phyloP scores from a whole-genome alignment of 768 basidiomycete genomes.

The Trametes coccinea region DNA sequence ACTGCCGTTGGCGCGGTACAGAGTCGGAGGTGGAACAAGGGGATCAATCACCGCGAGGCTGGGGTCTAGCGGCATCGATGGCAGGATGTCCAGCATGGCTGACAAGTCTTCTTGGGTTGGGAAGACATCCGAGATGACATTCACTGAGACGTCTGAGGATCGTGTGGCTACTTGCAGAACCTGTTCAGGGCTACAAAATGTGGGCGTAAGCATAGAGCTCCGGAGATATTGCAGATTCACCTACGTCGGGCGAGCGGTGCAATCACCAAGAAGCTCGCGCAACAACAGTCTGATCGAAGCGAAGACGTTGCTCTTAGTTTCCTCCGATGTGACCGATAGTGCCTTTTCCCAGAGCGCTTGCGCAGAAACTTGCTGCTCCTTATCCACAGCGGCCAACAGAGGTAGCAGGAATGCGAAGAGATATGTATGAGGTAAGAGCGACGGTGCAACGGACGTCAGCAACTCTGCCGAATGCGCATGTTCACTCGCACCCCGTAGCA shows the following conservation, averaged over 20 bases:
- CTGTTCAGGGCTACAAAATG: conserved; percentile 7
- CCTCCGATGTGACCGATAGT: conserved; percentile 25
- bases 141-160: conserved; percentile 38
- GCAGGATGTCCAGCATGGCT: conserved; percentile 42
- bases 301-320: conserved; percentile 30
- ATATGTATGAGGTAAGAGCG: conserved; percentile 47
- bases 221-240: conserved; percentile 18
- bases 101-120: conserved; percentile 50
- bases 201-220: no score
- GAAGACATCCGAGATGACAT: conserved; percentile 52
- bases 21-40: conserved; percentile 49
- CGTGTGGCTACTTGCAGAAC: conserved; percentile 28
- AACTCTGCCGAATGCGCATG: background rate
- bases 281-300: conserved; percentile 44
- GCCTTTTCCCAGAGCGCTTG: conserved; percentile 36
- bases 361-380: conserved; percentile 22
- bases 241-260: conserved; percentile 34
- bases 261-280: conserved; percentile 43
- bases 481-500: conserved; percentile 32
- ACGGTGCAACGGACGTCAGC: conserved; percentile 10
- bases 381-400: conserved; percentile 29
- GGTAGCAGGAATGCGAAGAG: conserved; percentile 52
- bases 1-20: conserved; percentile 20
- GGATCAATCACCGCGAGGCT: conserved; percentile 63
- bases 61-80: conserved; percentile 47